Conservation (phyloP, 805 yeast species). For the Ogataea ganodermae region DNA sequence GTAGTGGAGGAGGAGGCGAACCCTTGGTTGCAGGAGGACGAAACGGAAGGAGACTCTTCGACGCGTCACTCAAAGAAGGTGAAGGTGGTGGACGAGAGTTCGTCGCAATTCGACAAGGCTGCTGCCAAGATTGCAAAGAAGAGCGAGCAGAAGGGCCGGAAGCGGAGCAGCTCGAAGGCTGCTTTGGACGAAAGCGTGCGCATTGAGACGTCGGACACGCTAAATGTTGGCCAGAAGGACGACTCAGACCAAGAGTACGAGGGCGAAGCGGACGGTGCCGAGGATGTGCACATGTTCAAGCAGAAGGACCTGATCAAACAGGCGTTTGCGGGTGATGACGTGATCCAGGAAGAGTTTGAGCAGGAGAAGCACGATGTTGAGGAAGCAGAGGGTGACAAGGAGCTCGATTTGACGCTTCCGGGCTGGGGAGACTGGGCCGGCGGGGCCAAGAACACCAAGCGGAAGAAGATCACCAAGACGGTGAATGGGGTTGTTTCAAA, state of each 20-base stretch:
- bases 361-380: slow-evolving; percentile 68
- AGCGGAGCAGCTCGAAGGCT: slow-evolving; percentile 36
- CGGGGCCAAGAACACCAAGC: slow-evolving; percentile 44
- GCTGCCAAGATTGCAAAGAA: slow-evolving; percentile 46
- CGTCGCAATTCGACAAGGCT: slow-evolving; percentile 51
- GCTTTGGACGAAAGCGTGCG: slow-evolving; percentile 41
- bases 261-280: slow-evolving; percentile 47
- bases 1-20: slow-evolving; percentile 38
- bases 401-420: slow-evolving; percentile 81
- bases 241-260: slow-evolving; percentile 41
- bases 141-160: slow-evolving; percentile 22
- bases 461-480: slow-evolving; percentile 63
- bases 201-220: slow-evolving; percentile 55
- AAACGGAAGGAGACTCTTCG: slow-evolving; percentile 14
- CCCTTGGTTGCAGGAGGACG: slow-evolving; percentile 50
- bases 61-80: slow-evolving; percentile 46
- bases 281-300: slow-evolving; percentile 57
- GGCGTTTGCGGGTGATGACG: slow-evolving; percentile 98
- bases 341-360: slow-evolving; percentile 69
- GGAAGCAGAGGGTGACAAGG: slow-evolving; percentile 83
- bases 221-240: slow-evolving; percentile 33
- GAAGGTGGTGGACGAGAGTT: slow-evolving; percentile 48
- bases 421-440: slow-evolving; percentile 99
- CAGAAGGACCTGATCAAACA: slow-evolving; percentile 82
- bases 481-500: slow-evolving; percentile 73